phyloP scores from a whole-genome alignment of 108 stramenopile species.

The Nitzschia putrida region DNA sequence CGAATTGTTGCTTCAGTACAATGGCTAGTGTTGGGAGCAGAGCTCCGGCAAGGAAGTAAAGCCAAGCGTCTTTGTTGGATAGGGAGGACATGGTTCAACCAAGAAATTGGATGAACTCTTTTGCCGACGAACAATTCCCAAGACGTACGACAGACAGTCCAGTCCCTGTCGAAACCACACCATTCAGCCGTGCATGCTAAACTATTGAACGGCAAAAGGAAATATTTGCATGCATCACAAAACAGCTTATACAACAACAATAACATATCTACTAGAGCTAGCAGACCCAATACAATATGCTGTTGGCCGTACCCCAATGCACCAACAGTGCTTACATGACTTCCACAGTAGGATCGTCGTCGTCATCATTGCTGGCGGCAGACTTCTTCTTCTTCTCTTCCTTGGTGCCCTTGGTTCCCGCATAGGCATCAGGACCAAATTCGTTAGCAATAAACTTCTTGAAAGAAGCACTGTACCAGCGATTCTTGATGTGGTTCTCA shows the following conservation, averaged over 20 bases:
- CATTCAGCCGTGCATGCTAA: not conserved
- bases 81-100: not conserved
- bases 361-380: slow-evolving; percentile 9
- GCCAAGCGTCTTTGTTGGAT: slow-evolving; percentile 13
- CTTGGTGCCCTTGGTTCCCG: slow-evolving; percentile 26
- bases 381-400: slow-evolving; percentile 24
- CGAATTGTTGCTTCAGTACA: slow-evolving; percentile 7
- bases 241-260: no score
- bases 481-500: slow-evolving; percentile 91
- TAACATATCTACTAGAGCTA: no score
- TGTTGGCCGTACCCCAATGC: no score
- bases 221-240: no score
- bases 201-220: no score
- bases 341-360: slow-evolving; percentile 31
- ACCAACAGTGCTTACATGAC: slow-evolving; percentile 9
- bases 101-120: not conserved
- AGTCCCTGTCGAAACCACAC: not conserved
- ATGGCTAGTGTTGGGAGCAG: slow-evolving; percentile 47
- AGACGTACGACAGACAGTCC: no score
- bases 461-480: slow-evolving; percentile 89
- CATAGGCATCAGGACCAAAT: slow-evolving; percentile 72
- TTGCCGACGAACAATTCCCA: no score
- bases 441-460: slow-evolving; percentile 80
- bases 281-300: no score
- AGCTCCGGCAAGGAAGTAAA: slow-evolving; percentile 51